Evolutionary conservation across 768 basidiomycete species (phyloP).

Genomic region (Chiua virens): DNA sequence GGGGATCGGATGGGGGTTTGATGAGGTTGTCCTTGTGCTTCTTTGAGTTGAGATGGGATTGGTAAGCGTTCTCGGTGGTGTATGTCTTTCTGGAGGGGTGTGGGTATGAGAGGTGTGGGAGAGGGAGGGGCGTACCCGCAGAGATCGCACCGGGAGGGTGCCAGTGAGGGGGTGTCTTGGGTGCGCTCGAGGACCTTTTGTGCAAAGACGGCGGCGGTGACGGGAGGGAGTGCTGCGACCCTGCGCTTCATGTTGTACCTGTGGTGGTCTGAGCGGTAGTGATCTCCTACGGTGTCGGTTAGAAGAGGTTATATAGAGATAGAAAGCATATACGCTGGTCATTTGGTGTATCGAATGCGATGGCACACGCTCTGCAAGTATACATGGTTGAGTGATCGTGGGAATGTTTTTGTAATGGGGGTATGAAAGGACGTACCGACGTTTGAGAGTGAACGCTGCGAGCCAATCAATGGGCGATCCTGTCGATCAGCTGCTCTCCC

Average conservation of each 20-base stretch:
- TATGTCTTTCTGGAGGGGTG: conserved; percentile 71
- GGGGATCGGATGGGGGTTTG: conserved; percentile 36
- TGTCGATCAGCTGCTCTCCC: conserved; percentile 62
- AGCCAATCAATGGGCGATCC: conserved; percentile 56
- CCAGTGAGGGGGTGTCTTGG: conserved; percentile 61
- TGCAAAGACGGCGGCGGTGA: conserved; percentile 76
- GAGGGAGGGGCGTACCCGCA: conserved; percentile 68
- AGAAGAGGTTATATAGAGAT: no score
- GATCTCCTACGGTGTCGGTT: conserved; percentile 54
- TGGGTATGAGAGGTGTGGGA: background rate
- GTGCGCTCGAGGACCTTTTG: conserved; percentile 83
- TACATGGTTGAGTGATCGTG: conserved; percentile 42
- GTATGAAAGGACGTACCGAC: background rate
- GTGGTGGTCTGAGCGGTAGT: conserved; percentile 94
- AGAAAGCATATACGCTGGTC: conserved; percentile 75
- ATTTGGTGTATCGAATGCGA: conserved; percentile 80
- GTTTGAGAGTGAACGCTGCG: conserved; percentile 32
- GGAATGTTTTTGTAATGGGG: no score
- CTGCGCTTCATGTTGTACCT: conserved; percentile 98
- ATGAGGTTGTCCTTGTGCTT: conserved; percentile 82
- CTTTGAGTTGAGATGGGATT: conserved; percentile 84
- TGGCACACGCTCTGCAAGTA: conserved; percentile 88
- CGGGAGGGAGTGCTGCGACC: conserved; percentile 85
- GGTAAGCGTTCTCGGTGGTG: conserved; percentile 84
- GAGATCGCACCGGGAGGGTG: conserved; percentile 64